Evolutionary conservation across 2,329 filamentous ascomycete species (phyloP), one percentile per base, ranked within the genome.

Genomic region (Neopestalotiopsis sp.): DNA sequence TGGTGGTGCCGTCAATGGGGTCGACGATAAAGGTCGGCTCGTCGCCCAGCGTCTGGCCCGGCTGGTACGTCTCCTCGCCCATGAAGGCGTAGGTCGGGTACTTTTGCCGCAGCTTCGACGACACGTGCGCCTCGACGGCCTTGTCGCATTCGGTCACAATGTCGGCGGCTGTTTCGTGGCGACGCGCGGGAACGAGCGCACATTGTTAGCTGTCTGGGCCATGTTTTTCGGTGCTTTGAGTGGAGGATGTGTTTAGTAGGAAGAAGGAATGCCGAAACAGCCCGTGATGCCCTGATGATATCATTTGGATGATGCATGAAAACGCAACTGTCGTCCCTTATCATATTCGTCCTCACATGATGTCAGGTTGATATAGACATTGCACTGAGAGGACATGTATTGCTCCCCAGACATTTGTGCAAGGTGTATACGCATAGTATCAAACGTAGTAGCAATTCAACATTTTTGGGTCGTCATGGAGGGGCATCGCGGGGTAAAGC

Each of bases 1-100:
- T 95, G 65, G 91, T 94, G 6, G 89, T 94, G 76, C 92, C 93
- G 81, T 95, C 93, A 74, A 95, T 94, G 59, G 93, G 93, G 78
- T 95, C 93, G 73, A 93, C 90, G 76, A 95, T 88, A 81, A 95
- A 95, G 58, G 93, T 95, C 1, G 93, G 92, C 17, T 86, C 86
- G 38, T 85, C 79, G 0, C 89, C 91, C 61, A 95, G 83, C 58
- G 80, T 82, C 70, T 85, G 83, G 74, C 92, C 92, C 1, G 91
- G 87, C 71, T 89, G 84, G 82, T 94, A 92, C 34, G 92, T 94
- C 81, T 95, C 92, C 77, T 94, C 92, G 77, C 92, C 92, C 79
- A 94, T 89, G 79, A 94, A 93, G 72, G 85, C 79, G 75, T 87
- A 88, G 70, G 77, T 72, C 1, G 90, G 90, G 77, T 89, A 91